Evolutionary conservation across 208 protist genomes (phyloP), one percentile per base, ranked within the genome.

Genomic region (Jaenimonas drosophilae): DNA sequence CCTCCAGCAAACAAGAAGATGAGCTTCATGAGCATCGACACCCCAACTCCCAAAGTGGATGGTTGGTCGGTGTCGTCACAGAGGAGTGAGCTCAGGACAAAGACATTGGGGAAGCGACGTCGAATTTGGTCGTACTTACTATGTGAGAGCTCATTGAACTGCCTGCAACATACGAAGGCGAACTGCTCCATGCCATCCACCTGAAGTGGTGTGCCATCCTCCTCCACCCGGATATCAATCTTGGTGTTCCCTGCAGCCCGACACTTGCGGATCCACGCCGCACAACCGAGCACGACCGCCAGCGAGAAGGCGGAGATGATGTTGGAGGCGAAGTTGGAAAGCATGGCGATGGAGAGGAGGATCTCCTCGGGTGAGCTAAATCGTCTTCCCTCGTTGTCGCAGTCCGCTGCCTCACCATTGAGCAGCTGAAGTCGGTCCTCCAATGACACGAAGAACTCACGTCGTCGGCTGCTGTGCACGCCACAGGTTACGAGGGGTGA

Each of bases 1-100:
- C 74, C 74, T 17, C 74, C 74, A 14, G 74, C 69, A 49, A 83
- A 77, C 24, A 83, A 55, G 38, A 67, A 78, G 29, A 83, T 50
- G 12, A 77, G 58, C 49, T 83, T 83, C 19, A 76, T 33, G 4
- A 78, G 40, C 1, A 48, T 40, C 19, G 65, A 78, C 21, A 71
- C 36, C 17, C 47, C 44, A 4, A 74, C 59, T 7, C 54, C 55
- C n/a, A 75, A 14, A 4, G 65, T 61, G 9, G 58, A 51, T 3
- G 69, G 60, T 17, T 40, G 31, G 5, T 51, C 43, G 20, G 44
- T 39, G 36, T 50, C 30, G 19, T 50, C 52, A 17, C 55, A 60
- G 40, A 40, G 28, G 14, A 53, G 30, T 16, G 56, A 45, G 34
- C 59, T 64, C 12, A 54, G 29, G 16, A 64, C 40, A 44, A 78